A percentile compares a stretch with the other conserved stretches of the same genome.
Evolutionary conservation across 768 basidiomycete species (phyloP).

Genomic region (Leucocoprinus birnbaumii): DNA sequence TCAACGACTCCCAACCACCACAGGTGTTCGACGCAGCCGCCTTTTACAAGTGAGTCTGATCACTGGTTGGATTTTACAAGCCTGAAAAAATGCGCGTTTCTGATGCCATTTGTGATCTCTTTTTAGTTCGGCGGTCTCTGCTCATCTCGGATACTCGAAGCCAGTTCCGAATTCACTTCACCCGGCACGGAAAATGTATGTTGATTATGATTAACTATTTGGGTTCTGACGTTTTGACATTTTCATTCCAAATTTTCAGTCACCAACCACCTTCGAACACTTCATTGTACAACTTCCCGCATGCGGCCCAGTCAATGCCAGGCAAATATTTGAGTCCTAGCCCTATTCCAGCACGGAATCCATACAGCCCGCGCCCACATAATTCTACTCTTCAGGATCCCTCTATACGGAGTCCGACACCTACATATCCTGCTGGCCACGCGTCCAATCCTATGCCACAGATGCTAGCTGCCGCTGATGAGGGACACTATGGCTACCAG

Average conservation of each 20-base stretch:
- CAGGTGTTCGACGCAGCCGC: slow-evolving; percentile 25
- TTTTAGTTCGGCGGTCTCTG: slow-evolving; percentile 51
- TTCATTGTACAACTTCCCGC: not conserved
- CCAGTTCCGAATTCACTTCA: not conserved
- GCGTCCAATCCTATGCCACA: not conserved
- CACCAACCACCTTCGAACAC: not conserved
- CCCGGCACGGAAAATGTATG: slow-evolving; percentile 1
- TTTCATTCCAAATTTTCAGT: not conserved
- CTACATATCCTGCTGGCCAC: not conserved
- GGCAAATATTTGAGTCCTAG: not conserved
- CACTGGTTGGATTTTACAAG: not conserved
- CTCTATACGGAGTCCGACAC: slow-evolving; percentile 3
- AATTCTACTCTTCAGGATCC: not conserved
- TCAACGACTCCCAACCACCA: slow-evolving; percentile 1
- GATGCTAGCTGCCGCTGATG: not conserved
- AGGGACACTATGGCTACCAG: not conserved
- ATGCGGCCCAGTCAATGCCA: not conserved
- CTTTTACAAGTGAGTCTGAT: slow-evolving; percentile 61
- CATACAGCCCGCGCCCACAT: not conserved
- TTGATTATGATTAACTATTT: not conserved
- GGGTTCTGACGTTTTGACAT: not conserved
- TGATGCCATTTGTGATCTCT: not conserved
- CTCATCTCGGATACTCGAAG: slow-evolving; percentile 24
- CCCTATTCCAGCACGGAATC: not conserved
- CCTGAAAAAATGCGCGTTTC: not conserved